phyloP scores from a whole-genome alignment of 164 flowering plant genomes.

The Tetrastigma voinierianum region DNA sequence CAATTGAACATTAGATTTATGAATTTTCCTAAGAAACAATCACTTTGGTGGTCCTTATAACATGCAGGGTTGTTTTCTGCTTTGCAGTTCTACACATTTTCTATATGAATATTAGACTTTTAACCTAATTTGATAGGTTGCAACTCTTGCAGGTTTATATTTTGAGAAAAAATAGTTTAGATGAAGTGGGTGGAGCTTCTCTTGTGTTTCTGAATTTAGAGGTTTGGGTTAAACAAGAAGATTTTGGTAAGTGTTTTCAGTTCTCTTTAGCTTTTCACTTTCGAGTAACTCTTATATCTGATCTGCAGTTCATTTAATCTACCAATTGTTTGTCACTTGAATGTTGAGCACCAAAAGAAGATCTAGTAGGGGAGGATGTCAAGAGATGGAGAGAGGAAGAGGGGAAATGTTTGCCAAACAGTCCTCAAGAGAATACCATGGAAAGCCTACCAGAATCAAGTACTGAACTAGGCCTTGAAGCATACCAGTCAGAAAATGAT shows the following conservation, averaged over 20 bases:
- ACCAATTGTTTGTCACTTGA: neutral
- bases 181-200: slow-evolving; percentile 34
- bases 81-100: too few relatives aligned
- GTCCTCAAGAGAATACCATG: neutral
- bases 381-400: neutral
- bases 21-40: too few relatives aligned
- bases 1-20: too few relatives aligned
- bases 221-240: slow-evolving; percentile 9
- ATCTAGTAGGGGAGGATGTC: neutral
- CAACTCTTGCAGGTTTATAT: slow-evolving; percentile 38
- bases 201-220: slow-evolving; percentile 27
- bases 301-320: too few relatives aligned
- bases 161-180: slow-evolving; percentile 31
- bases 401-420: neutral
- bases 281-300: too few relatives aligned
- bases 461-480: neutral
- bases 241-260: slow-evolving; percentile 20
- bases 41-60: too few relatives aligned
- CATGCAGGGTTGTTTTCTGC: too few relatives aligned
- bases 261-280: slow-evolving; percentile 6
- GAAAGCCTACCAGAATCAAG: neutral
- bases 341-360: neutral
- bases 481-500: slow-evolving; percentile 13
- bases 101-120: too few relatives aligned
- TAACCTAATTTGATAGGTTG: neutral